Conservation (phyloP, 2,329 filamentous ascomycete genomes). For the Nectriaceae sp. region DNA sequence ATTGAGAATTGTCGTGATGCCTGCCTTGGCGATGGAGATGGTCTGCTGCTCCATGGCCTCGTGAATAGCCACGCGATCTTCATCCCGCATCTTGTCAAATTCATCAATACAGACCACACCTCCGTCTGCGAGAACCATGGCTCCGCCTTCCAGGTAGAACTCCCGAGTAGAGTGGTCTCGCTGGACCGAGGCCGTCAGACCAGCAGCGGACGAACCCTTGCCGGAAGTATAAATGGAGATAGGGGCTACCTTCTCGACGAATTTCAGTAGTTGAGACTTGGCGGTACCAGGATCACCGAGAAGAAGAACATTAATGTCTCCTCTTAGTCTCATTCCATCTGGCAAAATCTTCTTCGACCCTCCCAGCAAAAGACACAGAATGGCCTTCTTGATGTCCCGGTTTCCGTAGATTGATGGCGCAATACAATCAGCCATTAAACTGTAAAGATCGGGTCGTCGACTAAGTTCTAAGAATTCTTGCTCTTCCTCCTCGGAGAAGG, state of each 20-base stretch:
- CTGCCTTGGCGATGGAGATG: conserved; percentile 97
- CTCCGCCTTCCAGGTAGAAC: conserved; percentile 97
- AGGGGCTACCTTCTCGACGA: conserved; percentile 93
- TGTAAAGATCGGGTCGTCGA: conserved; percentile 88
- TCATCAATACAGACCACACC: conserved; percentile 99
- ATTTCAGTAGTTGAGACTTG: conserved; percentile 96
- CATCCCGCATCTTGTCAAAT: conserved; percentile 99
- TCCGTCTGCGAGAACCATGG: conserved; percentile 96
- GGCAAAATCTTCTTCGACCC: conserved; percentile 97
- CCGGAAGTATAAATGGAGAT: conserved; percentile 99
- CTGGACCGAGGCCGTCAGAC: conserved; percentile 96
- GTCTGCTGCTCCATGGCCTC: conserved; percentile 99
- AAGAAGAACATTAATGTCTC: conserved; percentile 96
- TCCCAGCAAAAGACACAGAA: conserved; percentile 88
- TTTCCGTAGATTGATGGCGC: conserved; percentile 98
- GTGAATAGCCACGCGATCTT: conserved; percentile 96
- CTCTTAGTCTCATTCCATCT: conserved; percentile 95
- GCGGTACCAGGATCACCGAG: conserved; percentile 97
- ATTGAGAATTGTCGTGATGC: conserved; percentile 97
- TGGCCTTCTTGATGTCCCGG: conserved; percentile 93
- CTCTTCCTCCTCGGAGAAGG: conserved; percentile 93
- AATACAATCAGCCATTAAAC: conserved; percentile 86
- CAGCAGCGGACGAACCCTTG: conserved; percentile 95
- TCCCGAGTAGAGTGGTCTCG: conserved; percentile 89
- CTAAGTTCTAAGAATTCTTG: conserved; percentile 95